phyloP scores from a whole-genome alignment of 345 rosid genomes.

The Salix brachista region DNA sequence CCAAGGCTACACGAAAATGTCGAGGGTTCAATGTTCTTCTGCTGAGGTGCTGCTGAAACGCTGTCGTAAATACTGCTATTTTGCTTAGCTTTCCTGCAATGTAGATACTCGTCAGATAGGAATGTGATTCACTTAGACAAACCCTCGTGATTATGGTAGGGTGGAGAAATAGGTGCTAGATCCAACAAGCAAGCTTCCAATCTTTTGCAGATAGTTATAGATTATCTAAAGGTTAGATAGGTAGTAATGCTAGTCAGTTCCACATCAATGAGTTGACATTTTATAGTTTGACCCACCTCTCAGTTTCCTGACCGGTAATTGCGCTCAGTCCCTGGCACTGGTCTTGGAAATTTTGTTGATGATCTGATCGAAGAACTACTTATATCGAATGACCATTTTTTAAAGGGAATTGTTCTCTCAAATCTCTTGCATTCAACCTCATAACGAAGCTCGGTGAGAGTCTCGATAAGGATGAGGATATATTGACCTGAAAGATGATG shows the following conservation, averaged over 20 bases:
- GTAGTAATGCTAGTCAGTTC: not conserved
- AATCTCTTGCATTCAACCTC: not conserved
- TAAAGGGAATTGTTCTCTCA: not conserved
- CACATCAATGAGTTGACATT: not conserved
- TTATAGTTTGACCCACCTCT: not conserved
- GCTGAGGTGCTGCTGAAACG: constrained; percentile 38
- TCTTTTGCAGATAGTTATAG: not conserved
- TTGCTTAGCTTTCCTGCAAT: not conserved
- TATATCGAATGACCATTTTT: not conserved
- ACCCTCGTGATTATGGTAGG: not conserved
- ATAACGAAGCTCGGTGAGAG: not conserved
- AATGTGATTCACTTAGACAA: not conserved
- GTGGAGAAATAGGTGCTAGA: too few species aligned
- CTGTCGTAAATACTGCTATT: not conserved
- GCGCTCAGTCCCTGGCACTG: not conserved
- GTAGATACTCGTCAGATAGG: not conserved
- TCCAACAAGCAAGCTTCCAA: not conserved
- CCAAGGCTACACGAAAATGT: constrained; percentile 59
- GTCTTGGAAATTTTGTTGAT: too few species aligned
- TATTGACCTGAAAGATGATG: not conserved
- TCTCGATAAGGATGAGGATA: too few species aligned
- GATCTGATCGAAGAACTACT: too few species aligned
- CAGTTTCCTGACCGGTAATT: not conserved
- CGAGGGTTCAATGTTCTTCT: constrained; percentile 74
- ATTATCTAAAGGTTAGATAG: not conserved